phyloP scores from a whole-genome alignment of 352 stramenopile species.

The Phytophthora megakarya region DNA sequence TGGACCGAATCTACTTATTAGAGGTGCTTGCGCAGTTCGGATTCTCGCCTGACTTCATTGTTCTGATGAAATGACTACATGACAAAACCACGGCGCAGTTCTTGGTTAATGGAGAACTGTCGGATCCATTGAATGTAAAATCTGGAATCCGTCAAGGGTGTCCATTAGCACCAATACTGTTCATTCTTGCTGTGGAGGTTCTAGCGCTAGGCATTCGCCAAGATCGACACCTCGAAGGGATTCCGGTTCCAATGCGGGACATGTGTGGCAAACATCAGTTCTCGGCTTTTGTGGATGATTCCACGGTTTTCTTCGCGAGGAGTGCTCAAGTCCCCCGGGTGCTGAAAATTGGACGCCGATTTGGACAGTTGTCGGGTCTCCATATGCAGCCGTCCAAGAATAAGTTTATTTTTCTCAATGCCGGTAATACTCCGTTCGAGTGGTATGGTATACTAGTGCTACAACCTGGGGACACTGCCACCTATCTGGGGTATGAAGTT shows the following conservation, averaged over 20 bases:
- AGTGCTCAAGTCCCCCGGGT: neutral
- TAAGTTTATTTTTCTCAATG: too few species aligned
- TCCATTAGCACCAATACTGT: neutral
- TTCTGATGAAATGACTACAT: neutral
- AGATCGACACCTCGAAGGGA: neutral
- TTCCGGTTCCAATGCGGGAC: neutral
- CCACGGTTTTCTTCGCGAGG: neutral
- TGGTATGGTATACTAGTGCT: too few species aligned
- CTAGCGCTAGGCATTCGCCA: neutral
- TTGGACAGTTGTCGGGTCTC: neutral
- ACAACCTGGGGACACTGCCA: too few species aligned
- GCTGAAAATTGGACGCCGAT: neutral
- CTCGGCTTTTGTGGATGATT: constrained; percentile 11
- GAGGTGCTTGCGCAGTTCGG: neutral
- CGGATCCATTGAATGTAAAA: neutral
- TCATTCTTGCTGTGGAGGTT: neutral
- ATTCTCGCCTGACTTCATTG: neutral
- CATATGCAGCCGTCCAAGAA: neutral
- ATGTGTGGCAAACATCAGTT: neutral
- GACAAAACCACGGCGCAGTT: neutral
- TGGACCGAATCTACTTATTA: neutral
- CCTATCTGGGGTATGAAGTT: too few species aligned
- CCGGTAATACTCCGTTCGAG: too few species aligned
- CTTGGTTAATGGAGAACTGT: neutral
- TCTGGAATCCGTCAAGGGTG: neutral